Evolutionary conservation across 768 basidiomycete species (phyloP).

Genomic region (Daedaleopsis sinensis): DNA sequence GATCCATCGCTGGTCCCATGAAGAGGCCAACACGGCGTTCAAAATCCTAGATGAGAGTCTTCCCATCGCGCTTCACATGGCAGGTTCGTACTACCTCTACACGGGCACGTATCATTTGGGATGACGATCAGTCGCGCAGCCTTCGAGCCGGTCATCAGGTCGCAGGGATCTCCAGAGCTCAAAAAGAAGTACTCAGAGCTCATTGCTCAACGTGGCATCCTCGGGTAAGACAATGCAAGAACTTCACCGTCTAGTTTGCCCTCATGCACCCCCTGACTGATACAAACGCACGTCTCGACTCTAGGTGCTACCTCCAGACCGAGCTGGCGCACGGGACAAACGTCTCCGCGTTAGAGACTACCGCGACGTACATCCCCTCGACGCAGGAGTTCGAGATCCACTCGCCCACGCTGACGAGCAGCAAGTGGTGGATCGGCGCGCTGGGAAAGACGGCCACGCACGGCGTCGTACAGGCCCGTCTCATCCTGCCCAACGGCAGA

Average conservation of each 20-base stretch:
- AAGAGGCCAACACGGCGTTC: constrained; percentile 51
- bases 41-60: constrained; percentile 53
- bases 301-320: constrained; percentile 71
- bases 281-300: background rate
- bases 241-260: too few species aligned
- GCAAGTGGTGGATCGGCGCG: constrained; percentile 84
- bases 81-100: constrained; percentile 30
- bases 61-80: constrained; percentile 47
- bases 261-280: background rate
- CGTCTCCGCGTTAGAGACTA: constrained; percentile 70
- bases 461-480: constrained; percentile 74
- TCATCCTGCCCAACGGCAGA: constrained; percentile 62
- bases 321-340: constrained; percentile 82
- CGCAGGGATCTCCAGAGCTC: constrained; percentile 61
- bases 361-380: constrained; percentile 71
- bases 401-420: constrained; percentile 73
- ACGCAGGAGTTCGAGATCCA: constrained; percentile 74
- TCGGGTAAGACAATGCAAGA: constrained; percentile 40
- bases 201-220: constrained; percentile 55
- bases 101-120: background rate
- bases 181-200: constrained; percentile 54
- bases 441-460: constrained; percentile 75
- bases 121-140: constrained; percentile 34
- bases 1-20: constrained; percentile 52
- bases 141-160: constrained; percentile 68